Base-by-base conservation (phyloP, 129 eudicot species). In the Apium graveolens region DNA sequence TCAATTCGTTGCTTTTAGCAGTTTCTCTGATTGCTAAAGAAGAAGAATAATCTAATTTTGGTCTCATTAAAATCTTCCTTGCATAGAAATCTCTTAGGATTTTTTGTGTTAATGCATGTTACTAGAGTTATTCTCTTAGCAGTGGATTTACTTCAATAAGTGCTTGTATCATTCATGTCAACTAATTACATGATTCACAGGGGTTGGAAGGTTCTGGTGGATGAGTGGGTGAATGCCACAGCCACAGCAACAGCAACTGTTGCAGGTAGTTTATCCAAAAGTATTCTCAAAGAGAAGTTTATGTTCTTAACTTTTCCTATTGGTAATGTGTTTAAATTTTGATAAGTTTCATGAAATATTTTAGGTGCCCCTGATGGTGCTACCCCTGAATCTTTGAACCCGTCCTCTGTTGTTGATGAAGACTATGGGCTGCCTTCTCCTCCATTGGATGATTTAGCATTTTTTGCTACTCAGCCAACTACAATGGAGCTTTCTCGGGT, bases 361-460 rank as follows among this genome's bases (percentile, higher is more conserved):
- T 45, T 75, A 80, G 86, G 65, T 83, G 82, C 93, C 26, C 49
- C 38, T 17, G 94, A 87, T 57, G 83, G 76, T 55, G 80, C 60
- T 66, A 86, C 93, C 69, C 87, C 97, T 3, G 97, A 90, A 80
- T 95, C 98, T 70, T 63, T 88, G 26, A 90, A 95, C 78, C 96
- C 96, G 5, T 92, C 96, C 21, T 81, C 82, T 78, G 69, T 88
- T 48, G 98, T 88, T 48, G 98, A 92, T 68, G 96, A 91, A 78
- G 98, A 94, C 74, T 91, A 88, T 76, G 98, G 97, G 37, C 87
- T 95, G 21, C 97, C 98, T 42, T 95, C 98, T 81, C 98, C 98
- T 74, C 97, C 98, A 27, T 43, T 91, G 31, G 98, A 95, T 44
- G 98, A 95, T 79, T 89, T 92, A 75, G 86, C 89, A 14, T 91